phyloP scores from a whole-genome alignment of 106 monocot genomes.

The Xerophyta viscosa region DNA sequence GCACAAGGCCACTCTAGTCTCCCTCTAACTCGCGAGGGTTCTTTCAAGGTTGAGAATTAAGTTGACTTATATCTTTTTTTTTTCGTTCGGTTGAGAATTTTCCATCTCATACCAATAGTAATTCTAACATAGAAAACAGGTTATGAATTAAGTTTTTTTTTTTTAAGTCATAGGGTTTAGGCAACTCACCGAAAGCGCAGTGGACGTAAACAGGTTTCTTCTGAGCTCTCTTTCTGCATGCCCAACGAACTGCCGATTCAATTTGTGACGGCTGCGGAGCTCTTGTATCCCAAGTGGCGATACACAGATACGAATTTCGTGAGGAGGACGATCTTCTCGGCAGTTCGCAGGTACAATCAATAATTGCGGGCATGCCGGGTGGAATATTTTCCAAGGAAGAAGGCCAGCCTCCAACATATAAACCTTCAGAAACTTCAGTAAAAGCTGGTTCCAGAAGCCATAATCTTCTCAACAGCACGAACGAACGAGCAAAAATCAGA shows the following conservation, averaged over 20 bases:
- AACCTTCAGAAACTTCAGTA: constrained; percentile 63
- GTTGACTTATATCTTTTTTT: too few relatives aligned
- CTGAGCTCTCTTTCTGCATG: constrained; percentile 56
- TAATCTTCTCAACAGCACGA: constrained; percentile 64
- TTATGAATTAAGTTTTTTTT: too few relatives aligned
- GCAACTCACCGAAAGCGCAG: constrained; percentile 72
- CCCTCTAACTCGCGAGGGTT: too few relatives aligned
- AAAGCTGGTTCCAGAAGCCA: constrained; percentile 54
- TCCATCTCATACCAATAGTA: too few relatives aligned
- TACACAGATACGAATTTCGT: constrained; percentile 55
- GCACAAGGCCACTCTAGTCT: too few relatives aligned
- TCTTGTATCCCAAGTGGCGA: constrained; percentile 92
- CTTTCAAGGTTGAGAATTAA: too few relatives aligned
- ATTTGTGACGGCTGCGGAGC: constrained; percentile 67
- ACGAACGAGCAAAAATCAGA: constrained; percentile 49
- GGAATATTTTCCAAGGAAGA: constrained; percentile 60
- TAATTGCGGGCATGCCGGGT: constrained; percentile 68
- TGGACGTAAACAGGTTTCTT: constrained; percentile 73
- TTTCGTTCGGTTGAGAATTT: too few relatives aligned
- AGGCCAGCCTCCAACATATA: constrained; percentile 94
- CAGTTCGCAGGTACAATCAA: constrained; percentile 96
- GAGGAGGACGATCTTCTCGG: constrained; percentile 43
- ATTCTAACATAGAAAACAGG: too few relatives aligned
- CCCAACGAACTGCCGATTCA: constrained; percentile 86
- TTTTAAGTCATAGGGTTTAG: neutral